phyloP scores from a whole-genome alignment of 495 filamentous ascomycete genomes.

The Aspergillus kassunensis region DNA sequence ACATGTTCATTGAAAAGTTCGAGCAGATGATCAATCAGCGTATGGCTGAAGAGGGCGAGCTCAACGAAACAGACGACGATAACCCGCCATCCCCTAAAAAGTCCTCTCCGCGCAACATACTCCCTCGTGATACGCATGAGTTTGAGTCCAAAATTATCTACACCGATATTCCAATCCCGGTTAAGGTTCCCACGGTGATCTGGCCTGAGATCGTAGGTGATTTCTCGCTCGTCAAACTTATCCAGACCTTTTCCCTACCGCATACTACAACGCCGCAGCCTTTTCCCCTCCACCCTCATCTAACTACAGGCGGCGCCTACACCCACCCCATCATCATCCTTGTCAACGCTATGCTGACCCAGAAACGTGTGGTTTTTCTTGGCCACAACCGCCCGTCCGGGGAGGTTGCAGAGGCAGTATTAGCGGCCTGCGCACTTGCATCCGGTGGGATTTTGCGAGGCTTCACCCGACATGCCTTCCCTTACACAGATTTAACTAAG shows the following conservation, averaged over 20 bases:
- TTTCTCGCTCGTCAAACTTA: slow-evolving; percentile 95
- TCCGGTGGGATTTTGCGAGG: slow-evolving; percentile 93
- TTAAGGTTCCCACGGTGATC: slow-evolving; percentile 89
- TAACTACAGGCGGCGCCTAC: slow-evolving; percentile 81
- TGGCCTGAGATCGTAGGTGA: slow-evolving; percentile 96
- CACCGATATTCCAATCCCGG: slow-evolving; percentile 89
- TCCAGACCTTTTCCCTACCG: slow-evolving; percentile 82
- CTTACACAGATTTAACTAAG: slow-evolving; percentile 97
- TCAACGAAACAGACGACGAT: slow-evolving; percentile 20
- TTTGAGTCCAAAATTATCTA: slow-evolving; percentile 94
- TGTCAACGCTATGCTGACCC: slow-evolving; percentile 70
- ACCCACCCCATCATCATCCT: slow-evolving; percentile 54
- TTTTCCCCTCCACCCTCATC: slow-evolving; percentile 82
- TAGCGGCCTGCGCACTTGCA: slow-evolving; percentile 87
- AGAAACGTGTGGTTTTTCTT: slow-evolving; percentile 94
- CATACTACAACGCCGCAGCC: slow-evolving; percentile 79
- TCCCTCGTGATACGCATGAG: slow-evolving; percentile 93
- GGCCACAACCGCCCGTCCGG: slow-evolving; percentile 92
- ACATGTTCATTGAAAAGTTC: slow-evolving; percentile 97
- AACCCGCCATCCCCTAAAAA: slow-evolving; percentile 46
- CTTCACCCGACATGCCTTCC: slow-evolving; percentile 96
- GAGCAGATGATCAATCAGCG: slow-evolving; percentile 83
- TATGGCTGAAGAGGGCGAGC: slow-evolving; percentile 43
- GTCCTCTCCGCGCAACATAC: slow-evolving; percentile 45
- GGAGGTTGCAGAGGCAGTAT: slow-evolving; percentile 91